Base-by-base conservation (phyloP, 2,329 filamentous ascomycete species). In the Colletotrichum viniferum region DNA sequence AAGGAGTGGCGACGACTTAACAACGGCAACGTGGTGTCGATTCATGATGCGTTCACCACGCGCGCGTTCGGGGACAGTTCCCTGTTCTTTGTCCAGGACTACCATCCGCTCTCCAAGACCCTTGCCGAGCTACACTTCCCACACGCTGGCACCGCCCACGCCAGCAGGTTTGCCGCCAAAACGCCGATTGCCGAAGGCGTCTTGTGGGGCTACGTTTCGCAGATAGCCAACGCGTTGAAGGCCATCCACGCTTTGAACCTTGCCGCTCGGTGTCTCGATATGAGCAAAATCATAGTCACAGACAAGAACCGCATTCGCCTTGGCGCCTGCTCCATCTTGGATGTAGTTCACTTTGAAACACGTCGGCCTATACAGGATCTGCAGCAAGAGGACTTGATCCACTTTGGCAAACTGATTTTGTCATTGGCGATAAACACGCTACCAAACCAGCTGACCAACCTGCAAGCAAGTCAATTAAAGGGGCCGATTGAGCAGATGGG, bases 1-100 rank as follows among this genome's bases (percentile, higher is more conserved):
- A 95, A 96, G 79, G 93, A 94, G 13, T 99, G 97, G 97, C 96
- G 96, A 81, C 92, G 94, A 74, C 91, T 99, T 64, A 90, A 91
- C 81, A 96, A 94, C 80, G 94, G 93, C 72, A 95, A 92, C 78
- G 91, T 98, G 24, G 96, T 98, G 34, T 94, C 93, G 1, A 91
- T 98, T 10, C 93, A 98, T 80, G 96, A 98, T 84, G 95, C 95
- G 1, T 99, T 99, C 81, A 99, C 97, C 1, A 97, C 95, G 14
- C 90, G 96, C 76, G 95, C 94, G 30, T 99, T 99, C 83, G 95
- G 95, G 71, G 97, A 98, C 83, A 98, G 95, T 84, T 98, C 97
- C 4, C 90, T 99, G 70, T 94, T 99, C 64, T 94, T 99, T 80
- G 96, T 98, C 28, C 97, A 95, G 77, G 95, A 98, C 83, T 99